phyloP scores from a whole-genome alignment of 352 stramenopile genomes.

The Globisporangium acanthophoron region DNA sequence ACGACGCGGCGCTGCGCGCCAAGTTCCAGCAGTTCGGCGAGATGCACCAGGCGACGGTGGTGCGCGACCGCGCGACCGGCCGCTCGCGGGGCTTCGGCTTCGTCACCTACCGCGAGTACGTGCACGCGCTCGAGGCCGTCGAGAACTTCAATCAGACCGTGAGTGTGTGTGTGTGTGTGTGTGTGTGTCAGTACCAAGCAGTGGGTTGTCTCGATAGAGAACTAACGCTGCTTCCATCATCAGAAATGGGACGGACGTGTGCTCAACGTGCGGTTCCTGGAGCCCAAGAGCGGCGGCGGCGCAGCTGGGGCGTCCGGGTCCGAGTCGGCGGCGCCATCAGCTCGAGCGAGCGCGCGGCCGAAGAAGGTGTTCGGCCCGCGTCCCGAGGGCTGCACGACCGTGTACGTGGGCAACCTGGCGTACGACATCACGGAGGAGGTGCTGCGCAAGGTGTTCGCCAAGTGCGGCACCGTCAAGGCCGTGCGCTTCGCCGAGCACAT shows the following conservation, averaged over 20 bases:
- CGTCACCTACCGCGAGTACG: constrained; percentile 78
- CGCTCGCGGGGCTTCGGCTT: constrained; percentile 78
- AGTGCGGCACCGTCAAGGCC: constrained; percentile 70
- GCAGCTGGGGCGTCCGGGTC: not conserved
- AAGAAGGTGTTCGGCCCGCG: constrained; percentile 54
- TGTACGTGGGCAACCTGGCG: constrained; percentile 96
- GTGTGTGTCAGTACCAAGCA: too few species aligned
- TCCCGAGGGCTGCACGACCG: constrained; percentile 83
- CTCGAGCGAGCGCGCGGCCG: constrained; percentile 13
- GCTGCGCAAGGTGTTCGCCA: constrained; percentile 74
- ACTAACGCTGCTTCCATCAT: constrained; percentile 3
- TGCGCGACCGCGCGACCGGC: constrained; percentile 63
- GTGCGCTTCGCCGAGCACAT: constrained; percentile 84
- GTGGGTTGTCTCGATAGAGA: not conserved
- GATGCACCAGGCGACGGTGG: constrained; percentile 86
- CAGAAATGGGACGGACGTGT: constrained; percentile 80
- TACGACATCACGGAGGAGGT: constrained; percentile 92
- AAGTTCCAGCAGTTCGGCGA: constrained; percentile 75
- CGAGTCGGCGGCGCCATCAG: not conserved
- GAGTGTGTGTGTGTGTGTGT: constrained; percentile 9
- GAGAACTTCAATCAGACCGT: constrained; percentile 62
- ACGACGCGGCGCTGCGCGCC: constrained; percentile 61
- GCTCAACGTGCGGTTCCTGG: constrained; percentile 80
- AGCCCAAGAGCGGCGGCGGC: constrained; percentile 43
- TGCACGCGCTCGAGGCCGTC: constrained; percentile 71